A percentile compares a stretch with the other conserved stretches of the same genome.
These are phyloP conservation scores for Lophium mytilinum DNA, from an alignment of 495 filamentous ascomycete species.

Conservation along the genomic window DNA sequence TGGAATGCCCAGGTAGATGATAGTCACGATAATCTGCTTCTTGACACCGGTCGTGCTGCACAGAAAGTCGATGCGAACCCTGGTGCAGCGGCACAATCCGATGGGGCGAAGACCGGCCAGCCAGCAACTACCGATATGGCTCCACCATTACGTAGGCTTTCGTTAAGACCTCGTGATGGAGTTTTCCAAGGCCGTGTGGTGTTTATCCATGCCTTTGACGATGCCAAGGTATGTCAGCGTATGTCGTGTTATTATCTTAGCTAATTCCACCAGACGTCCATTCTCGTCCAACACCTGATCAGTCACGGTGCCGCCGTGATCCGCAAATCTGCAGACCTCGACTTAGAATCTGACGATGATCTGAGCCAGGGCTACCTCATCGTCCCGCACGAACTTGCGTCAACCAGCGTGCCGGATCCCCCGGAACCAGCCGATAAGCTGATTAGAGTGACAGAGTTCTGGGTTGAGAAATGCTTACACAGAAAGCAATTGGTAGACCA, in stretches of 20 bases:
- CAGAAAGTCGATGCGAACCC: not conserved
- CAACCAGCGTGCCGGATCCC: conserved; percentile 13
- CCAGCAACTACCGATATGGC: not conserved
- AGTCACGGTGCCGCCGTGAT: conserved; percentile 44
- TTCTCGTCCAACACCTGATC: conserved; percentile 44
- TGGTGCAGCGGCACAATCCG: not conserved
- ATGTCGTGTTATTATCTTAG: not conserved
- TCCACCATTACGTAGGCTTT: not conserved
- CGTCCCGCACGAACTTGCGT: conserved; percentile 19
- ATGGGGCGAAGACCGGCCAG: too few relatives aligned
- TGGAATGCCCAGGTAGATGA: conserved; percentile 20
- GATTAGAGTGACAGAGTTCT: conserved; percentile 75
- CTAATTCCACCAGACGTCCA: conserved; percentile 8
- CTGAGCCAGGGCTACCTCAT: conserved; percentile 20
- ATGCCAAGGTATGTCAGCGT: conserved; percentile 11
- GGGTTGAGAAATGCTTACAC: conserved; percentile 81
- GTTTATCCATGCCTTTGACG: conserved; percentile 24
- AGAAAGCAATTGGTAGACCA: conserved; percentile 63
- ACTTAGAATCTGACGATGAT: conserved; percentile 7
- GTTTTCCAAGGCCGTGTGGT: conserved; percentile 26
- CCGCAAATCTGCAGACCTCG: conserved; percentile 13
- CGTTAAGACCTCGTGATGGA: conserved; percentile 6
- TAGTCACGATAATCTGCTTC: not conserved
- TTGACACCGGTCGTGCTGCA: not conserved
- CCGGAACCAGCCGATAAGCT: conserved; percentile 26